Evolutionary conservation across 129 eudicot genomes (phyloP).

Genomic region (Saussurea involucrata): DNA sequence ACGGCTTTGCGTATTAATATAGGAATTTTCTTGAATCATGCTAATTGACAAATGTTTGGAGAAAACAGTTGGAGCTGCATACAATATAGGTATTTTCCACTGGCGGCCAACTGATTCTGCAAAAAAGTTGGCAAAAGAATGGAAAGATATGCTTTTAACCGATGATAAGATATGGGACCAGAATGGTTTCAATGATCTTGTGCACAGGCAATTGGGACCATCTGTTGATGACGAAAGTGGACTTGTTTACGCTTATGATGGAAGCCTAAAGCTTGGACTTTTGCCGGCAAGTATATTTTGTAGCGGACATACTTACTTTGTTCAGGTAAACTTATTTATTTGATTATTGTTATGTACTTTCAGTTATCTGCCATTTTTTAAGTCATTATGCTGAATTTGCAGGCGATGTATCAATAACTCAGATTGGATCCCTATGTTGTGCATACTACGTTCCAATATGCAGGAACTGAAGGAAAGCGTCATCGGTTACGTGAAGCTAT

Average conservation of each 20-base stretch:
- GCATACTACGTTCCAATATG: conserved; percentile 89
- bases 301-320: conserved; percentile 98
- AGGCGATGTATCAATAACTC: conserved; percentile 86
- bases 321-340: conserved; percentile 50
- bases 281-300: conserved; percentile 91
- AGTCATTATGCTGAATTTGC: conserved; percentile 18
- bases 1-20: neutral
- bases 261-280: conserved; percentile 82
- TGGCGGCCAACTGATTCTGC: conserved; percentile 89
- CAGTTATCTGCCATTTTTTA: neutral
- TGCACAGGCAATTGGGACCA: conserved; percentile 84
- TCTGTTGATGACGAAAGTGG: conserved; percentile 93
- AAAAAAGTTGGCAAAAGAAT: conserved; percentile 81
- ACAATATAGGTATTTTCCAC: conserved; percentile 89
- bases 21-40: neutral
- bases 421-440: conserved; percentile 87
- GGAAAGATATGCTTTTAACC: conserved; percentile 87
- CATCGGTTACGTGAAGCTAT: too few relatives aligned
- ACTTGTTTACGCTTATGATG: conserved; percentile 94
- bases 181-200: conserved; percentile 80
- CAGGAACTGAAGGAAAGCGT: too few relatives aligned
- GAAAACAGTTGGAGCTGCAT: conserved; percentile 79
- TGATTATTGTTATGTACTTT: neutral
- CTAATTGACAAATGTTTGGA: conserved; percentile 11
- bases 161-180: conserved; percentile 99